phyloP scores from a whole-genome alignment of 768 basidiomycete species.

The Suillus americanus region DNA sequence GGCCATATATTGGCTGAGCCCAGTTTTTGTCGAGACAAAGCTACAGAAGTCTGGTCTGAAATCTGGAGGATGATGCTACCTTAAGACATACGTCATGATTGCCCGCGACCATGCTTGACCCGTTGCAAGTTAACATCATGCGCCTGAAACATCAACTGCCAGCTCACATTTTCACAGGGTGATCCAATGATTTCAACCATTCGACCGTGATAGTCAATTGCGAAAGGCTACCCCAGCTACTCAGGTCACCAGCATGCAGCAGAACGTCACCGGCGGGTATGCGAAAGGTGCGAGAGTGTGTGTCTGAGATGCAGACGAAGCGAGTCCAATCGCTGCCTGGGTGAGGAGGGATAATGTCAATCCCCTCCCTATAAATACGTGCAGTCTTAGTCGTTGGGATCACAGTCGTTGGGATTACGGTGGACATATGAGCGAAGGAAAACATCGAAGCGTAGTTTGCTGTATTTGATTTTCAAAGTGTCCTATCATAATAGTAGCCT shows the following conservation, averaged over 20 bases:
- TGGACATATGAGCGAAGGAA: neutral
- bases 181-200: slow-evolving; percentile 58
- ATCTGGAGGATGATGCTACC: neutral
- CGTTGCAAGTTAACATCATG: neutral
- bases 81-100: slow-evolving; percentile 56
- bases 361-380: slow-evolving; percentile 4
- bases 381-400: neutral
- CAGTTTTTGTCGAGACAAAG: slow-evolving; percentile 26
- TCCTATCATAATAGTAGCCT: neutral
- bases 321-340: slow-evolving; percentile 34
- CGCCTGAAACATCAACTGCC: neutral
- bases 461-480: neutral
- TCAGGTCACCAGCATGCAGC: slow-evolving; percentile 65
- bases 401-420: neutral
- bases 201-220: slow-evolving; percentile 52
- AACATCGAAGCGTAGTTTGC: neutral
- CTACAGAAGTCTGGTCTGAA: slow-evolving; percentile 10
- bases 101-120: slow-evolving; percentile 60
- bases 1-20: slow-evolving; percentile 11
- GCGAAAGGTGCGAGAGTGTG: slow-evolving; percentile 35
- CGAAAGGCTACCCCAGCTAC: slow-evolving; percentile 43
- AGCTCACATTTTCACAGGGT: slow-evolving; percentile 58
- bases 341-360: slow-evolving; percentile 23
- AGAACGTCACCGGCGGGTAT: slow-evolving; percentile 67
- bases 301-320: slow-evolving; percentile 37